These are phyloP conservation scores for Potentilla sterilis DNA, from an alignment of 306 rosid species.

Conservation along the genomic window DNA sequence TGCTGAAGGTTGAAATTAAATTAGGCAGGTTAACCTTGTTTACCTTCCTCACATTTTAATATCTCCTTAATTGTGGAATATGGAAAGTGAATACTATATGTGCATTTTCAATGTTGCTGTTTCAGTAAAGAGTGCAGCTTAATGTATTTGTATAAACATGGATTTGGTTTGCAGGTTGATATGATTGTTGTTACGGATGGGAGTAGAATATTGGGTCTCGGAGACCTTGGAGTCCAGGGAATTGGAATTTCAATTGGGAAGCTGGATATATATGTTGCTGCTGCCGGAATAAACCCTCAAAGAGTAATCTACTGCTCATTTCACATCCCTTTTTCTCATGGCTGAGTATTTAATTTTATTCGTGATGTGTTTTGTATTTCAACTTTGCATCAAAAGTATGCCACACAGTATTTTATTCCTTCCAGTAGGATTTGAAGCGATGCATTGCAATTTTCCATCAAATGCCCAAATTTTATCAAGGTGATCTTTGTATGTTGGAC, in stretches of 20 bases:
- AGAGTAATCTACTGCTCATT: conserved; percentile 50
- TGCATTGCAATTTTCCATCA: background rate
- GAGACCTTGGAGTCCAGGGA: conserved; percentile 99
- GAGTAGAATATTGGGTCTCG: conserved; percentile 96
- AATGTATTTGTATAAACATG: background rate
- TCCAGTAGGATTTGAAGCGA: conserved; percentile 9
- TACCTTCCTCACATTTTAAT: conserved; percentile 2
- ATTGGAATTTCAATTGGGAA: conserved; percentile 94
- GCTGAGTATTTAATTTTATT: conserved; percentile 14
- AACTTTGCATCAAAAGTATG: background rate
- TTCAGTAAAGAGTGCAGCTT: background rate
- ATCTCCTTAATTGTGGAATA: background rate
- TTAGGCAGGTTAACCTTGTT: background rate
- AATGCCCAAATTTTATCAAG: background rate
- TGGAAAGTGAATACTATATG: background rate
- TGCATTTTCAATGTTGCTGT: background rate
- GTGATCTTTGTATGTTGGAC: background rate
- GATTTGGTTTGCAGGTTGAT: conserved; percentile 71
- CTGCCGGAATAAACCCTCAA: conserved; percentile 99
- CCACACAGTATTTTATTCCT: background rate
- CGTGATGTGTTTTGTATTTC: conserved; percentile 2
- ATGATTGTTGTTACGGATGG: conserved; percentile 99
- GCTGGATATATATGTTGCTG: conserved; percentile 96
- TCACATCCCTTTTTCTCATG: background rate
- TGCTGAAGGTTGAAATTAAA: background rate